phyloP scores from a whole-genome alignment of 805 yeast species.

The Sugiyamaella floridensis region DNA sequence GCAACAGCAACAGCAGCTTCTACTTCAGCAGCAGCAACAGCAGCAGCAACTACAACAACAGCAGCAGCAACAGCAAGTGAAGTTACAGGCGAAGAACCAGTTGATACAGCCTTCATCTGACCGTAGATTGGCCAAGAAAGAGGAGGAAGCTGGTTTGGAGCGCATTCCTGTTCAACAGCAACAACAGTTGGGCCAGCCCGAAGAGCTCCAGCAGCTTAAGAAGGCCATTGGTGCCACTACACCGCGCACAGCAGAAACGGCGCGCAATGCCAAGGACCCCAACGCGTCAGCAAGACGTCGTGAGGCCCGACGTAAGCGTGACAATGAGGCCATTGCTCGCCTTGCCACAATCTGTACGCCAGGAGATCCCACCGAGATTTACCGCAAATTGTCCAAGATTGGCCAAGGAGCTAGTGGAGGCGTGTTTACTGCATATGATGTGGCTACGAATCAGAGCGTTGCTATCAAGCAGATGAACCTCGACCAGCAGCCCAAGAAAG shows the following conservation, averaged over 20 bases:
- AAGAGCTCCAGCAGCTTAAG: constrained; percentile 23
- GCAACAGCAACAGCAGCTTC: constrained; percentile 4
- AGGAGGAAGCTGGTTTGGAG: neutral
- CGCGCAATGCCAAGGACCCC: constrained; percentile 18
- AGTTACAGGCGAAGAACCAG: constrained; percentile 2
- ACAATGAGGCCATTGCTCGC: constrained; percentile 63
- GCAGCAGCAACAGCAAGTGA: constrained; percentile 5
- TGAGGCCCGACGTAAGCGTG: constrained; percentile 68
- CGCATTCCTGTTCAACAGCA: constrained; percentile 1
- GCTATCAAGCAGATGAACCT: constrained; percentile 97
- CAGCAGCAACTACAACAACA: constrained; percentile 4
- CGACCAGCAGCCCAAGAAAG: constrained; percentile 86
- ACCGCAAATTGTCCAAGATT: constrained; percentile 44
- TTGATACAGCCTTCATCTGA: constrained; percentile 2
- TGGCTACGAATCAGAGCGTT: constrained; percentile 57
- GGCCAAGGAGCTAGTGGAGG: constrained; percentile 99
- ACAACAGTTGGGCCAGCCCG: constrained; percentile 17
- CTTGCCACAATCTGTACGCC: constrained; percentile 70
- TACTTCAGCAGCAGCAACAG: constrained; percentile 6
- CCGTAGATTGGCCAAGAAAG: neutral
- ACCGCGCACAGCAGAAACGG: constrained; percentile 13
- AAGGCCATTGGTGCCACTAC: constrained; percentile 24
- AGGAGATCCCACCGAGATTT: constrained; percentile 73
- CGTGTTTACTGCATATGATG: constrained; percentile 71
- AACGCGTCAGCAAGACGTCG: constrained; percentile 40